Evolutionary conservation across 805 yeast species (phyloP).

Genomic region (Saccharomycopsis javanensis): DNA sequence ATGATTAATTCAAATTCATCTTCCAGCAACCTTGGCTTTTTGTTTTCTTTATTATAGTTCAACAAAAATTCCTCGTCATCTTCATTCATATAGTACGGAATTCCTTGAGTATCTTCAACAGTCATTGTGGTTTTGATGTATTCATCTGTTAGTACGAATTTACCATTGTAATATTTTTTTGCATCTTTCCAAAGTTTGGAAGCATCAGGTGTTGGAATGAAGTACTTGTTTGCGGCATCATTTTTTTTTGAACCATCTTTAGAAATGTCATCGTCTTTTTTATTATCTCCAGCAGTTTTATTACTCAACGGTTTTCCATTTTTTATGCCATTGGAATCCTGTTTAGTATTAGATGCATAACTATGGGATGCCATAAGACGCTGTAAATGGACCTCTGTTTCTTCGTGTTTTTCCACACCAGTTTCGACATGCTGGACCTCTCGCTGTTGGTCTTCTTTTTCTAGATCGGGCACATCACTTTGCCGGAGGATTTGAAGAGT

Average conservation of each 20-base stretch:
- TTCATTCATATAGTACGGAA: slow-evolving; percentile 85
- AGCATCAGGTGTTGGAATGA: slow-evolving; percentile 96
- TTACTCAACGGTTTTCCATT: background rate
- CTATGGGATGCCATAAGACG: slow-evolving; percentile 78
- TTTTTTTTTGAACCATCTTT: slow-evolving; percentile 5
- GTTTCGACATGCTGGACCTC: slow-evolving; percentile 87
- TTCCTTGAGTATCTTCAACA: slow-evolving; percentile 89
- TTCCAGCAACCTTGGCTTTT: slow-evolving; percentile 42
- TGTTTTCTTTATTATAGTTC: slow-evolving; percentile 29
- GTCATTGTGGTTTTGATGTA: slow-evolving; percentile 89
- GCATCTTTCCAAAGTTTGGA: slow-evolving; percentile 76
- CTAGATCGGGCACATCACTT: slow-evolving; percentile 70
- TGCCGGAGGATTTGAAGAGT: slow-evolving; percentile 69
- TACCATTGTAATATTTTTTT: slow-evolving; percentile 54
- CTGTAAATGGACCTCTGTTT: slow-evolving; percentile 92
- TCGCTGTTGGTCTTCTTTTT: slow-evolving; percentile 66
- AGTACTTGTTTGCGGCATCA: slow-evolving; percentile 30
- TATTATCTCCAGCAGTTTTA: too few relatives aligned
- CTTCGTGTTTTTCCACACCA: slow-evolving; percentile 97
- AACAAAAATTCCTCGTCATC: slow-evolving; percentile 61
- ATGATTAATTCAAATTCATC: slow-evolving; percentile 79
- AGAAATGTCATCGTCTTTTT: background rate
- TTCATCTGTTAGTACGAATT: slow-evolving; percentile 61
- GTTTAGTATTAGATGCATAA: slow-evolving; percentile 32
- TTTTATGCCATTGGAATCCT: background rate